A percentile compares a stretch with the other conserved stretches of the same genome.
phyloP scores from a whole-genome alignment of 2,329 filamentous ascomycete genomes.

The Talaromyces sp. region DNA sequence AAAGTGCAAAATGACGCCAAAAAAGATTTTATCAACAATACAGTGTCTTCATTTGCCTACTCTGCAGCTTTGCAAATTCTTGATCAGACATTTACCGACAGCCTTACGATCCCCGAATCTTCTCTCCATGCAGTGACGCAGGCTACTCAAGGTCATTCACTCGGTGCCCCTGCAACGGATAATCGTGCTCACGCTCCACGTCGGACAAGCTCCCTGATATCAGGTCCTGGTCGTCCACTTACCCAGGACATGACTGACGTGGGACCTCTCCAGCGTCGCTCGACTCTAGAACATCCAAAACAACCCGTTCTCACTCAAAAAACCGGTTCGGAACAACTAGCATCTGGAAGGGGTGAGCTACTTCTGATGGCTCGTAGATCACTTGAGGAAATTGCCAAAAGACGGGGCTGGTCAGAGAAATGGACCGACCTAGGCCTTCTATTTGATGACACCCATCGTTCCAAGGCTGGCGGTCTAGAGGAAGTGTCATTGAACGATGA shows the following conservation, averaged over 20 bases:
- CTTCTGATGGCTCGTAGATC: conserved; percentile 78
- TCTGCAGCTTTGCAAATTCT: conserved; percentile 48
- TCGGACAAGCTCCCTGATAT: conserved; percentile 44
- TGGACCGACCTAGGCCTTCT: conserved; percentile 64
- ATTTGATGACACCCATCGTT: conserved; percentile 34
- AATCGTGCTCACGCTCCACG: conserved; percentile 35
- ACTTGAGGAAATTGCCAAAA: conserved; percentile 72
- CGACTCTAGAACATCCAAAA: conserved; percentile 45
- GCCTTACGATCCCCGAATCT: conserved; percentile 40
- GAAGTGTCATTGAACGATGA: conserved; percentile 41
- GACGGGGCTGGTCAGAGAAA: conserved; percentile 73
- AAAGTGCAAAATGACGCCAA: conserved; percentile 40
- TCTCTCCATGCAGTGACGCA: conserved; percentile 36
- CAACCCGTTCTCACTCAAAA: conserved; percentile 36
- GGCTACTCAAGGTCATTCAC: conserved; percentile 22
- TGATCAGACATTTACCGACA: conserved; percentile 41
- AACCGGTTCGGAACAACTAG: conserved; percentile 76
- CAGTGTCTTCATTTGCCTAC: conserved; percentile 53
- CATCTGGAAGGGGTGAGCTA: conserved; percentile 79
- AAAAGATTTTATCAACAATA: conserved; percentile 45
- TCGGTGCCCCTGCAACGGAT: conserved; percentile 24
- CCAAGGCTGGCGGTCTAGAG: conserved; percentile 32
- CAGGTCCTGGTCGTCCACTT: conserved; percentile 25
- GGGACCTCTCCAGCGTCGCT: conserved; percentile 41
- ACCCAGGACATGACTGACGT: conserved; percentile 37